Evolutionary conservation across 441 rosid genomes (phyloP), one percentile per base, ranked within the genome.

Genomic region (Kokia cookei): DNA sequence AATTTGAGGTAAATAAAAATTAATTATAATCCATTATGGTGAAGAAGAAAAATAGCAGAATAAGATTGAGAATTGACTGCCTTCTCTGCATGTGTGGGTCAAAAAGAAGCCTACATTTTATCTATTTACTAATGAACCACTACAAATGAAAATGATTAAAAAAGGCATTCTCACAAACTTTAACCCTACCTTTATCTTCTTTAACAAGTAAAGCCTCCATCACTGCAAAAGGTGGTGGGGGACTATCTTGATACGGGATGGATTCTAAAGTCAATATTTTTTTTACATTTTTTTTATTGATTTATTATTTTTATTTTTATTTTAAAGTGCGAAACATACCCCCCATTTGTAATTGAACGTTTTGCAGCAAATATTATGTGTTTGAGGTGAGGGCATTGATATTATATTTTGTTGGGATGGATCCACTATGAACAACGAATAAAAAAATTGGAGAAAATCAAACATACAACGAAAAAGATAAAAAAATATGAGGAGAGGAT

Each of bases 131-230:
- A 14, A 24, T 43, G 13, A 69, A 53, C 47, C 47, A 43, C 73
- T 74, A 79, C 75, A 73, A 79, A 82, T 50, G 17, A 74, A 32
- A 43, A 81, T 77, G 85, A 83, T 81, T 78, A 78, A 71, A 71
- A 40, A 62, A 5, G 37, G 58, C 37, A 50, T 24, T 71, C 14
- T 42, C 65, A 17, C 27, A 13, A 69, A 48, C 77, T 77, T 48
- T 37, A 73, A 72, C 67, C 75, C 13, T 14, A 29, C 42, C 66
- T 15, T 57, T 72, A 12, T 47, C 79, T 80, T 82, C 72, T 67
- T 70, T 75, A 2, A 19, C 47, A 75, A 75, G 76, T 22, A 80
- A 80, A 55, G 47, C 40, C 19, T 57, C 53, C 54, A 54, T 43
- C 51, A 54, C 27, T 19, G 7, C 59, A 54, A 17, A 32, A 54